Conservation (phyloP, 192 early-diverging fungal genomes). For the Coemansia guatemalensis region DNA sequence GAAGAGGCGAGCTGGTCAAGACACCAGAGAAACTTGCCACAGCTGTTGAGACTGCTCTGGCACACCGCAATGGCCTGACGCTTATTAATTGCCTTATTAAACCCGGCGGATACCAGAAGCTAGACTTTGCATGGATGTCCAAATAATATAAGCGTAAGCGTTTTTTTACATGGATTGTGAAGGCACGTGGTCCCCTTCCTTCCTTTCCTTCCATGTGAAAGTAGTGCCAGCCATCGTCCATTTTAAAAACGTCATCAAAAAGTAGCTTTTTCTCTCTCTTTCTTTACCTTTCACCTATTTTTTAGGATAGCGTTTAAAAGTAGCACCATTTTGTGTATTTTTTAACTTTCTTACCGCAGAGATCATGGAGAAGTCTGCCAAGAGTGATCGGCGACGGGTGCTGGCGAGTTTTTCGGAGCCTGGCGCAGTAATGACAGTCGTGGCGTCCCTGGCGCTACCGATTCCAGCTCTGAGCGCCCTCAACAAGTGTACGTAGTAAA, state of each 20-base stretch:
- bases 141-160: conserved; percentile 10
- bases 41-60: conserved; percentile 54
- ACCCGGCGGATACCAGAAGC: conserved; percentile 62
- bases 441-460: conserved; percentile 26
- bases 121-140: conserved; percentile 57
- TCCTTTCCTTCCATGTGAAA: background rate
- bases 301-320: background rate
- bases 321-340: background rate
- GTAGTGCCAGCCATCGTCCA: background rate
- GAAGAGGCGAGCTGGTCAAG: conserved; percentile 56
- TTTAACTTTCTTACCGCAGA: background rate
- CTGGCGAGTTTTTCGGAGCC: conserved; percentile 25
- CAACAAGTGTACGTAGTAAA: conserved; percentile 31
- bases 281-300: background rate
- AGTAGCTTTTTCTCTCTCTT: conserved; percentile 2
- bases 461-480: conserved; percentile 38
- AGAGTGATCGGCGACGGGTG: conserved; percentile 1
- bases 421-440: conserved; percentile 23
- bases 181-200: background rate
- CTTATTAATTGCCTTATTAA: conserved; percentile 69
- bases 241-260: background rate
- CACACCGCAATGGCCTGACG: conserved; percentile 48
- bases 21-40: conserved; percentile 58
- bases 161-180: background rate
- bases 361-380: background rate